Base-by-base conservation (phyloP, 2,329 filamentous ascomycete genomes). In the Westerdykella ornata region DNA sequence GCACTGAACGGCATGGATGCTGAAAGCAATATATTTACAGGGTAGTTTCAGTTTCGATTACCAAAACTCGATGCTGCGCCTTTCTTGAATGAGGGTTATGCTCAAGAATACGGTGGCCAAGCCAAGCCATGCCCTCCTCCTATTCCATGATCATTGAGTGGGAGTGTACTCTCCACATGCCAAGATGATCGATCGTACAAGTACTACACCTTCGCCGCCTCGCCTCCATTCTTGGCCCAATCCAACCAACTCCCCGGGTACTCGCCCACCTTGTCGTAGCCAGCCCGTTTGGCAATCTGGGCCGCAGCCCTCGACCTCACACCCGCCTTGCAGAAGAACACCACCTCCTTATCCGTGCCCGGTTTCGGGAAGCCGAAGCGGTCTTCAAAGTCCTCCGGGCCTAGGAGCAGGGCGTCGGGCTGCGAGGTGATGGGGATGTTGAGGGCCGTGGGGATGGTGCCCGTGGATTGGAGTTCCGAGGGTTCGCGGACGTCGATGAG, bases 321-420 rank as follows among this genome's bases (percentile, higher is more conserved):
- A 2, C 92, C 92, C 0, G 89, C 82, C 70, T 88, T 94, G 70
- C 92, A 98, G 67, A 95, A 97, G 58, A 97, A 92, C 3, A 97
- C 75, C 12, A 95, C 54, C 45, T 71, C 65, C 37, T 63, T 56
- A 34, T 78, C 72, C 45, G 70, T 71, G 2, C 57, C 55, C 0
- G 83, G 89, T 46, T 86, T 84, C 44, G 74, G 69, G 59, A 85
- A 94, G 3, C 88, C 89, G 66, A 88, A 89, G 13, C 82, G 71
- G 45, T 88, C 85, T 60, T 85, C 77, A 60, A 97, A 97, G 49
- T 95, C 88, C 11, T 86, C 84, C 0, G 75, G 72, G 0, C 74
- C 63, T 6, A 96, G 75, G 65, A 88, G 84, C 57, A 94, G 81
- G 44, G 83, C 83, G 65, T 96, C 88, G 1, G 88, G 82, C 32